These are phyloP conservation scores for Ziziphus jujuba DNA, from an alignment of 306 rosid genomes.

Conservation along the genomic window DNA sequence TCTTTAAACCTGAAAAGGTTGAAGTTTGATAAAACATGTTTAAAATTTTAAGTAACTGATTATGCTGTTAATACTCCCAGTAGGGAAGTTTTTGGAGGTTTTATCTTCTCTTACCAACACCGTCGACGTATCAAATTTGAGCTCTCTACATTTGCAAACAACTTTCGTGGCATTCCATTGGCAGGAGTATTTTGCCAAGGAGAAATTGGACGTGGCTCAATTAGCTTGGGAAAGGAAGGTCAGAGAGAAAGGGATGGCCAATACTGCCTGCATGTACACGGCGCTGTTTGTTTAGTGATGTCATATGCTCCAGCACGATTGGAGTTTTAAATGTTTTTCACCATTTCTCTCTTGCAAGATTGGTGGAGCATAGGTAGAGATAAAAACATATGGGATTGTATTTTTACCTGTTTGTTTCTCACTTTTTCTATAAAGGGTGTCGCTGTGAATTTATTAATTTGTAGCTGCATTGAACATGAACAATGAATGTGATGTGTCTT, in stretches of 20 bases:
- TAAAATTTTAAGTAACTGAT: slow-evolving; percentile 9
- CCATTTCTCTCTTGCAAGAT: not conserved
- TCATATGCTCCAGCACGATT: slow-evolving; percentile 35
- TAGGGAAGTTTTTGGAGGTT: slow-evolving; percentile 59
- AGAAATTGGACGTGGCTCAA: slow-evolving; percentile 61
- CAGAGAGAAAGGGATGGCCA: slow-evolving; percentile 34
- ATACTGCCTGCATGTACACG: slow-evolving; percentile 52
- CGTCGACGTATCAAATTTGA: slow-evolving; percentile 64
- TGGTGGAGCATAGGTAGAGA: not conserved
- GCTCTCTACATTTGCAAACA: slow-evolving; percentile 47
- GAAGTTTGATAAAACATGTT: slow-evolving; percentile 29
- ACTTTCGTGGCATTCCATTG: slow-evolving; percentile 59
- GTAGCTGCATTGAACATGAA: no score
- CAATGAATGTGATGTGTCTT: no score
- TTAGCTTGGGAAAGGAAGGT: slow-evolving; percentile 30
- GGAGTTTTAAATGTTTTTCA: slow-evolving; percentile 28
- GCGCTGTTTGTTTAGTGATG: slow-evolving; percentile 64
- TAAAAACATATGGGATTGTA: not conserved
- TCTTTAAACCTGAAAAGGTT: slow-evolving; percentile 44
- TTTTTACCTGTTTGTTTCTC: not conserved
- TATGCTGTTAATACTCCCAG: not conserved
- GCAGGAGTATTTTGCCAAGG: slow-evolving; percentile 75
- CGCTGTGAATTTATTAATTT: no score
- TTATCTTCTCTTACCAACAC: slow-evolving; percentile 63
- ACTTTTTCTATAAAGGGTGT: no score